phyloP scores from a whole-genome alignment of 2,329 filamentous ascomycete species.

The Trichoderma guizhouense region DNA sequence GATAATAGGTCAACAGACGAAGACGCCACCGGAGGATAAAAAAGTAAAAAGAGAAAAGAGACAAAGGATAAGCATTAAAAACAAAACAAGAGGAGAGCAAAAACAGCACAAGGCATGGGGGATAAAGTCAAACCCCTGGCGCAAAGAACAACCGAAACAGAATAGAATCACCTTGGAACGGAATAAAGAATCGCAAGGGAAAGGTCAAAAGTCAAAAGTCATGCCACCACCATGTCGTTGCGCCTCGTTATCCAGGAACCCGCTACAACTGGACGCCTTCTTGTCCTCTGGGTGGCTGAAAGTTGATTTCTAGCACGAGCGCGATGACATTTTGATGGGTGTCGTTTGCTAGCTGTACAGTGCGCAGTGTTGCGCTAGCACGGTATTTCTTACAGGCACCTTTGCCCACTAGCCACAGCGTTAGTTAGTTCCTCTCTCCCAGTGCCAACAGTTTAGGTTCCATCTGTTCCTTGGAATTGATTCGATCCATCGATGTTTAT shows the following conservation, averaged over 20 bases:
- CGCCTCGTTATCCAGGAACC: slow-evolving; percentile 13
- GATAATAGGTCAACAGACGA: neutral
- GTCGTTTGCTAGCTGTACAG: neutral
- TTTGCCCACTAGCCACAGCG: neutral
- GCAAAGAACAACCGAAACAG: neutral
- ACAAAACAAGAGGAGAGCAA: neutral
- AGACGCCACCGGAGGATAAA: neutral
- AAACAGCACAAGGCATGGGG: neutral
- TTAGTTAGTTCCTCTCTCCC: neutral
- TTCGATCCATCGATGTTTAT: too few relatives aligned
- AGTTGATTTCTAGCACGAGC: neutral
- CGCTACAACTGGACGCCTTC: neutral
- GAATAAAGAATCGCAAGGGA: neutral
- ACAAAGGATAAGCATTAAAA: neutral
- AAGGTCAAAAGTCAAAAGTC: neutral
- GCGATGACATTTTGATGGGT: neutral
- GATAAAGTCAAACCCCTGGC: neutral
- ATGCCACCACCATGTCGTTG: neutral
- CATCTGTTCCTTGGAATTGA: too few relatives aligned
- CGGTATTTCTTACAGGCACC: neutral
- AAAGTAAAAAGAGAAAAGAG: neutral
- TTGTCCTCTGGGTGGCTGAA: neutral
- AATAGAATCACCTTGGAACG: neutral
- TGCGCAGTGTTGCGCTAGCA: accelerated
- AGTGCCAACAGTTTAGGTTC: too few relatives aligned